Base-by-base conservation (phyloP, 225 moss, liverwort and hornwort species). In the Pseudisothecium myosuroides region DNA sequence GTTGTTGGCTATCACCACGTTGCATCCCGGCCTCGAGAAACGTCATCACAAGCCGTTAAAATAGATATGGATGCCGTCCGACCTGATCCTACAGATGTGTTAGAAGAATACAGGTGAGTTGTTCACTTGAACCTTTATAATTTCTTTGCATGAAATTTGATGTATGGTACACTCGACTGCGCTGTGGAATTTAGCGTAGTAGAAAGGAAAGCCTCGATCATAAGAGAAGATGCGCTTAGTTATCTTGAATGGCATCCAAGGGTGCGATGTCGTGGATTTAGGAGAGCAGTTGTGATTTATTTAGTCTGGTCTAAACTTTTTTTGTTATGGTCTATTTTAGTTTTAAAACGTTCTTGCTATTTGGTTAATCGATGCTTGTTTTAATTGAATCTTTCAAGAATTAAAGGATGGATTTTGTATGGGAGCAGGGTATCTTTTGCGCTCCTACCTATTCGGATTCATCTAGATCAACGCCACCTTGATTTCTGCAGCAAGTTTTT, bases 11-110 rank as follows among this genome's bases (percentile, higher is more conserved):
- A 99, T 90, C 92, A 99, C 85, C 91, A 96, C 59, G 96, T 96
- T 90, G 93, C 94, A 85, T 94, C 93, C n/a, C 94, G 96, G 39
- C 97, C 97, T 88, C 93, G 98, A 89, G 98, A 99, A 88, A 97
- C 98, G 62, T 97, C 97, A 64, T 97, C 98, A 54, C 98, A 95
- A 90, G 98, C 98, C 81, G 93, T 96, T 63, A 97, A 95, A 86
- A 89, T 99, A 88, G 96, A 99, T 87, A 96, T 99, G 97, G 97
- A 99, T 93, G 93, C 98, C 82, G 98, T 99, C 73, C 93, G 98
- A 82, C 98, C 98, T 86, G 96, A 97, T 91, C 97, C 98, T 89
- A 83, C 93, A 82, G 95, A 93, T 86, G 92, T 95, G 62, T 91
- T 97, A 83, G 98, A 99, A 93, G 98, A 99, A 86, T 99, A 97